Evolutionary conservation across 2,329 filamentous ascomycete species (phyloP), one percentile per base, ranked within the genome.

Genomic region (Colletotrichum orbiculare): DNA sequence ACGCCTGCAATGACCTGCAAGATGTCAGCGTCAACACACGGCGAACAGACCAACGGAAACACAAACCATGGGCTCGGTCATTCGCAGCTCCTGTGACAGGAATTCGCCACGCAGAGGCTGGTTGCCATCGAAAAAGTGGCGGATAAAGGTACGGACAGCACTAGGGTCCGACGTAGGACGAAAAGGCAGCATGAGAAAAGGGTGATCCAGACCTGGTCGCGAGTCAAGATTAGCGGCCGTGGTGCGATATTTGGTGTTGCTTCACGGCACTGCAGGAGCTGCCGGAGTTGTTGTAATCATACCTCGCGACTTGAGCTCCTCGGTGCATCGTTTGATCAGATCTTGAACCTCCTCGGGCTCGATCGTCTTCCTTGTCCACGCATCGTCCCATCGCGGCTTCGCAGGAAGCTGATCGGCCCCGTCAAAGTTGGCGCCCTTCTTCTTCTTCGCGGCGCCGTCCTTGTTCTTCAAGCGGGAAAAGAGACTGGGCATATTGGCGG

Each of bases 221-320:
- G 41, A 49, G 38, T 59, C 48, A 38, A 38, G 4, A 43, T 54
- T 57, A 52, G 9, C 15, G 33, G 50, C 4, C 42, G 9, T 42
- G 48, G 53, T 35, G 49, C 43, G 13, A 11, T 10, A 49, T 46
- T 25, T 25, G 25, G 25, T 25, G 25, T 25, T 25, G 25, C 25
- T 25, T 25, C 25, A 56, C 25, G 59, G 47, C 47, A 63, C 54
- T 67, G 61, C 72, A 69, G 64, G 59, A 66, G 48, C 35, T 25
- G 13, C 17, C 17, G 63, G 48, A 55, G 67, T 69, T 69, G 58
- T 48, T 34, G 35, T 69, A 68, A 66, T 79, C 87, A 72, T 88
- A 97, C 95, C 95, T 92, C 94, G 88, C 66, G 91, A 91, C 82
- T 98, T 99, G 77, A 99, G 87, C 81, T 99, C 96, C 60, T 89